Conservation (phyloP, 2,329 filamentous ascomycete genomes). For the Diaporthe caulivora region DNA sequence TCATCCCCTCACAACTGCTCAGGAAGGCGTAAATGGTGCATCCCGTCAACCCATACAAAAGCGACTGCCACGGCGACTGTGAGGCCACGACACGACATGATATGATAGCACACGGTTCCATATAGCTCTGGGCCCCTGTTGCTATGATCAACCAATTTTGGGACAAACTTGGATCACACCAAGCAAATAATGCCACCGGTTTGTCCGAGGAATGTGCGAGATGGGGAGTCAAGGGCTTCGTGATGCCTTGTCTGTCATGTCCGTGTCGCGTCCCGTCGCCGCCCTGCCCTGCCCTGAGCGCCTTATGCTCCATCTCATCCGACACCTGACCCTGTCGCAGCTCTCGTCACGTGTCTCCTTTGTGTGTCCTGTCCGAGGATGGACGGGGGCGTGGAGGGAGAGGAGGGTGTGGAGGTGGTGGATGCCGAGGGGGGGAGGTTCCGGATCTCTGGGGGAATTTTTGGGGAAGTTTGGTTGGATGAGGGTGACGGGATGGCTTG, state of each 20-base stretch:
- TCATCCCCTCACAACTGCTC: no score
- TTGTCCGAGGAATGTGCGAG: slow-evolving; percentile 27
- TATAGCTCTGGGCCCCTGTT: slow-evolving; percentile 14
- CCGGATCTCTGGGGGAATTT: not conserved
- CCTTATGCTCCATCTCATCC: not conserved
- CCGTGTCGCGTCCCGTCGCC: not conserved
- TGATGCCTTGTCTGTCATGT: not conserved
- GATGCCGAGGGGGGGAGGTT: not conserved
- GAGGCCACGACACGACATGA: not conserved
- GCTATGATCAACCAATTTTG: slow-evolving; percentile 21
- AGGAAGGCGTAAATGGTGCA: no score
- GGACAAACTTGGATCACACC: slow-evolving; percentile 10
- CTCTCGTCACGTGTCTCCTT: slow-evolving; percentile 4
- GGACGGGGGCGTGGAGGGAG: not conserved
- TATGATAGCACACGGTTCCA: slow-evolving; percentile 9
- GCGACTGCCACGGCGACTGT: no score
- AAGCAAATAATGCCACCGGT: slow-evolving; percentile 21
- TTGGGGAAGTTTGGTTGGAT: not conserved
- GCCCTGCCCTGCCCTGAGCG: not conserved
- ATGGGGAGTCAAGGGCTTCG: slow-evolving; percentile 2
- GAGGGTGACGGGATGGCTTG: not conserved
- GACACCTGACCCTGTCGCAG: slow-evolving; percentile 8
- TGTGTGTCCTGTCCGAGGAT: not conserved
- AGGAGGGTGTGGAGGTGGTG: not conserved
- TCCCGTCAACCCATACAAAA: no score